Percentiles rank a stretch among this genome's conserved stretches.
phyloP scores from a whole-genome alignment of 75 land plant genomes.

The Cupressus sempervirens region DNA sequence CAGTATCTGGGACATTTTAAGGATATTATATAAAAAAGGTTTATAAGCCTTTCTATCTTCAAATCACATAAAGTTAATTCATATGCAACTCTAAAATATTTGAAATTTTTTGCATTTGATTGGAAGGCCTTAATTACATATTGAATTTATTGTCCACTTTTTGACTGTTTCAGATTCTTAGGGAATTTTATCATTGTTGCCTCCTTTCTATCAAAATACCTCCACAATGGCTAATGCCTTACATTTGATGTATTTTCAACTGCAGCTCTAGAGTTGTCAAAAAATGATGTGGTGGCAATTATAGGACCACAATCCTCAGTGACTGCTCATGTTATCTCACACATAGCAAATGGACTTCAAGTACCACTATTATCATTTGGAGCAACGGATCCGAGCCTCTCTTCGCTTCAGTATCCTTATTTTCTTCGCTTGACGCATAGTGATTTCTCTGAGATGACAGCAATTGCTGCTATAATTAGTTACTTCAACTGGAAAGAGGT shows the following conservation, averaged over 20 bases:
- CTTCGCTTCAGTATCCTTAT: constrained; percentile 60
- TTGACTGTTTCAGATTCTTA: background rate
- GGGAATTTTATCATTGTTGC: background rate
- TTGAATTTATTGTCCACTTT: background rate
- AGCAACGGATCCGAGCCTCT: constrained; percentile 70
- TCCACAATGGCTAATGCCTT: background rate
- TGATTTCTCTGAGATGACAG: constrained; percentile 65
- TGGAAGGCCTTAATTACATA: background rate
- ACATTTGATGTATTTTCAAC: constrained; percentile 1
- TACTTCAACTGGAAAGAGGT: constrained; percentile 61
- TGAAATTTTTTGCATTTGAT: background rate
- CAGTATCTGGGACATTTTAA: background rate
- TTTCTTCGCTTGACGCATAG: constrained; percentile 62
- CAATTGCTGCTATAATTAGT: constrained; percentile 48
- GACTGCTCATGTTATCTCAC: constrained; percentile 49
- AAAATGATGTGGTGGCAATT: constrained; percentile 50
- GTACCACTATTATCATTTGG: constrained; percentile 60
- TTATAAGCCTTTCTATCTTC: background rate
- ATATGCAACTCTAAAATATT: background rate
- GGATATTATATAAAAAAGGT: background rate
- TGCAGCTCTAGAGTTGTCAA: constrained; percentile 63
- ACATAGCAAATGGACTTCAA: constrained; percentile 52
- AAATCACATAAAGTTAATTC: background rate
- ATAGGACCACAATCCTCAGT: constrained; percentile 71
- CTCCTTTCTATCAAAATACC: background rate